A percentile compares a stretch with the other conserved stretches of the same genome.
These are phyloP conservation scores for Fusarium lyarnte DNA, from an alignment of 2,329 filamentous ascomycete species.

Conservation along the genomic window DNA sequence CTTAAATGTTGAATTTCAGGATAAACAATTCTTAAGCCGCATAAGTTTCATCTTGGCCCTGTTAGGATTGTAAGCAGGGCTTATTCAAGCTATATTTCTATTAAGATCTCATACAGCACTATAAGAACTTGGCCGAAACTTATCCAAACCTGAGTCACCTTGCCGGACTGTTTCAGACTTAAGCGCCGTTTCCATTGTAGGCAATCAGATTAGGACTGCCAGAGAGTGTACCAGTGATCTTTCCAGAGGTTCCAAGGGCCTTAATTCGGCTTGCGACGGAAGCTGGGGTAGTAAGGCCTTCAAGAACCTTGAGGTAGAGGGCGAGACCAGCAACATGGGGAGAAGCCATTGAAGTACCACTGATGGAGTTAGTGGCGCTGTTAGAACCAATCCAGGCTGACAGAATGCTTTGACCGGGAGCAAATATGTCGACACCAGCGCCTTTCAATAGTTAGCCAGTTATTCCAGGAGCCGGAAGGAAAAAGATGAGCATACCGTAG, in stretches of 20 bases:
- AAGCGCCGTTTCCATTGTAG: neutral
- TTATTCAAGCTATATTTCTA: neutral
- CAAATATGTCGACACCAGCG: neutral
- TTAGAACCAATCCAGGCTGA: neutral
- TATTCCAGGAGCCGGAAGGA: accelerated
- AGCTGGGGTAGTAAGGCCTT: neutral
- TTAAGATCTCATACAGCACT: accelerated
- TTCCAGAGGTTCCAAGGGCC: neutral
- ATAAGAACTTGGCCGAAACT: too few species aligned
- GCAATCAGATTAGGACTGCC: neutral
- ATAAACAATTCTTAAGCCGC: too few species aligned
- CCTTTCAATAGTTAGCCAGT: neutral
- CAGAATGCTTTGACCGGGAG: neutral
- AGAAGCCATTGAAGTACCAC: neutral
- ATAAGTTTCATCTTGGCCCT: too few species aligned
- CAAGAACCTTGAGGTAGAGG: neutral
- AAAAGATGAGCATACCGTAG: neutral
- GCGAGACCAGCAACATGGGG: neutral
- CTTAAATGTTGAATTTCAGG: too few species aligned
- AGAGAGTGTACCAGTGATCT: neutral
- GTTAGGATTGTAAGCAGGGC: too few species aligned
- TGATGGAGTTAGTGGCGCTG: neutral
- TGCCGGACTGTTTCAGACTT: too few species aligned
- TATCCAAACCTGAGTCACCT: neutral
- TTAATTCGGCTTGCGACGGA: neutral